Conservation (phyloP, 345 rosid genomes). For the Murraya koenigii region DNA sequence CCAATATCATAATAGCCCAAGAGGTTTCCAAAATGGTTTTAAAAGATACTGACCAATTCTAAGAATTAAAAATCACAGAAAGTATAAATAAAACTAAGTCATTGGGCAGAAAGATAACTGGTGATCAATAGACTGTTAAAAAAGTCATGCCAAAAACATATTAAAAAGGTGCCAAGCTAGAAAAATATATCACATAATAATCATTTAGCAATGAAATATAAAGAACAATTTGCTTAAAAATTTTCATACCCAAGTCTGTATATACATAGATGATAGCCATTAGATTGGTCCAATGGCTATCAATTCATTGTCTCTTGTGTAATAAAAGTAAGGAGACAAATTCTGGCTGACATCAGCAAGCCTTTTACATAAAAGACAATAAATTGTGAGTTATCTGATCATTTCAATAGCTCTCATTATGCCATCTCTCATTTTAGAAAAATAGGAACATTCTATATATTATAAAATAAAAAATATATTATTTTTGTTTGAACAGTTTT, state of each 20-base stretch:
- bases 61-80: not conserved
- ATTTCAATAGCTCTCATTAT: not conserved
- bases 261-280: not conserved
- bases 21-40: not conserved
- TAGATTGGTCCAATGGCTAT: not conserved
- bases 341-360: not conserved
- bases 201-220: not conserved
- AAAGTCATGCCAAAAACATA: not conserved
- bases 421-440: not conserved
- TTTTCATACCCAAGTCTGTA: not conserved
- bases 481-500: no score
- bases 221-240: not conserved
- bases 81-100: not conserved
- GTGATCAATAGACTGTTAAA: not conserved
- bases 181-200: not conserved
- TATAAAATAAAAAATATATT: no score
- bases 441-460: not conserved
- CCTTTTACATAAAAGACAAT: not conserved
- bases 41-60: not conserved
- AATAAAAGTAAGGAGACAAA: not conserved
- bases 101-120: not conserved
- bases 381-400: not conserved
- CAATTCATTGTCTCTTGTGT: not conserved
- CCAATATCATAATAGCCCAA: not conserved
- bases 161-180: not conserved